These are phyloP conservation scores for Tagetes erecta DNA, from an alignment of 129 eudicot genomes.

Conservation along the genomic window DNA sequence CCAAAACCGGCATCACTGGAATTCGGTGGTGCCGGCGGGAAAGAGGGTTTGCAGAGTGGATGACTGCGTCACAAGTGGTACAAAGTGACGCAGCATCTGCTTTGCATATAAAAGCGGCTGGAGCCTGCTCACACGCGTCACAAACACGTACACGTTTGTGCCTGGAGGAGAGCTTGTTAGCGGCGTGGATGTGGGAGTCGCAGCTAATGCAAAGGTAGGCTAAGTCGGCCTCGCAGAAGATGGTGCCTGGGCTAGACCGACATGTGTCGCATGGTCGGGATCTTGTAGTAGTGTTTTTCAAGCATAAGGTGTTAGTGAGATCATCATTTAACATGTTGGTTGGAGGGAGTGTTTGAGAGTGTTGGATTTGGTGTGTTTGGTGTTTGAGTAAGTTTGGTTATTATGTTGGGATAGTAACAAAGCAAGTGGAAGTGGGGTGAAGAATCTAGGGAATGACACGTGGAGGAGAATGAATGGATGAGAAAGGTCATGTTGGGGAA, in stretches of 20 bases:
- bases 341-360: neutral
- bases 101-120: conserved; percentile 84
- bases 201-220: conserved; percentile 75
- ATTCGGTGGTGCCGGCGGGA: conserved; percentile 91
- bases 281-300: conserved; percentile 31
- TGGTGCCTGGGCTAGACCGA: conserved; percentile 47
- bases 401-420: conserved; percentile 27
- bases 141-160: conserved; percentile 87
- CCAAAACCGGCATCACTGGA: conserved; percentile 58
- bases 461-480: conserved; percentile 55
- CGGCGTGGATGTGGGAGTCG: conserved; percentile 67
- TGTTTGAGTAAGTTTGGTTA: conserved; percentile 10
- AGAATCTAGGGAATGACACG: conserved; percentile 61
- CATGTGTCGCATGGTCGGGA: conserved; percentile 63
- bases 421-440: conserved; percentile 35
- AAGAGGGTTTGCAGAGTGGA: conserved; percentile 91
- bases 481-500: conserved; percentile 38
- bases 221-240: conserved; percentile 61
- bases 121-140: conserved; percentile 83
- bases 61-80: conserved; percentile 64
- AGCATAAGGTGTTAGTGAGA: conserved; percentile 20
- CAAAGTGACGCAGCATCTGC: conserved; percentile 95
- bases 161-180: conserved; percentile 50
- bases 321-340: conserved; percentile 46
- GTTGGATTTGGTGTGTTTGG: neutral